A percentile compares a stretch with the other conserved stretches of the same genome.
Evolutionary conservation across 1,139 yeast genomes (phyloP).

Genomic region (Pichia norvegensis): DNA sequence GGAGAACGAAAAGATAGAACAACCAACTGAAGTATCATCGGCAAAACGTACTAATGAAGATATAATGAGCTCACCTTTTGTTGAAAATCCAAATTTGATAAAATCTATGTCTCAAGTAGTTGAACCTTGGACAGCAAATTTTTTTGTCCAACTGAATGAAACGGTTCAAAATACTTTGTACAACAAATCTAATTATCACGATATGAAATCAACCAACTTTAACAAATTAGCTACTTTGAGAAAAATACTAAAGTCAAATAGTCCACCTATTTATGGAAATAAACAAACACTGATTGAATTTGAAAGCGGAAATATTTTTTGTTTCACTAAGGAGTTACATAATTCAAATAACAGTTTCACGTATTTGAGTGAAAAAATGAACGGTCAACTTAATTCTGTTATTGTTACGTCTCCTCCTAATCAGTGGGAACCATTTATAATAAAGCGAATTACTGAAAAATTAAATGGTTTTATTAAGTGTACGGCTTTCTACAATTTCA

Average conservation of each 20-base stretch:
- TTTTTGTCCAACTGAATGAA: conserved; percentile 27
- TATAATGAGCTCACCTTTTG: conserved; percentile 40
- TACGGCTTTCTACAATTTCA: conserved; percentile 46
- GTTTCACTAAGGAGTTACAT: conserved; percentile 59
- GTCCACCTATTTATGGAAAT: conserved; percentile 32
- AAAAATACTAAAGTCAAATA: conserved; percentile 45
- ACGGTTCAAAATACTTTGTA: conserved; percentile 23
- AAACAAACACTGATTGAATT: conserved; percentile 40
- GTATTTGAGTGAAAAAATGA: conserved; percentile 60
- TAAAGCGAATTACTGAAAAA: conserved; percentile 45
- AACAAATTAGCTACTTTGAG: conserved; percentile 32
- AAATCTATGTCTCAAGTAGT: background rate
- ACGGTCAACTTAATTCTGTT: conserved; percentile 50
- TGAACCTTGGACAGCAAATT: conserved; percentile 30
- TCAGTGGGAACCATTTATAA: conserved; percentile 77
- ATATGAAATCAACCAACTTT: conserved; percentile 6
- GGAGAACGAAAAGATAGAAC: background rate
- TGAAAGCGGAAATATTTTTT: conserved; percentile 39
- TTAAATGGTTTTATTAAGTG: conserved; percentile 38
- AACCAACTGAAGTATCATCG: background rate
- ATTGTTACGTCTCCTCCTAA: conserved; percentile 68
- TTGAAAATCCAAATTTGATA: conserved; percentile 32
- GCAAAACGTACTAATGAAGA: conserved; percentile 16
- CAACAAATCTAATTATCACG: conserved; percentile 17
- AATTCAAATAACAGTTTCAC: conserved; percentile 78